A percentile compares a stretch with the other conserved stretches of the same genome.
These are phyloP conservation scores for Trichophyton verrucosum DNA, from an alignment of 2,329 filamentous ascomycete species.

Conservation along the genomic window DNA sequence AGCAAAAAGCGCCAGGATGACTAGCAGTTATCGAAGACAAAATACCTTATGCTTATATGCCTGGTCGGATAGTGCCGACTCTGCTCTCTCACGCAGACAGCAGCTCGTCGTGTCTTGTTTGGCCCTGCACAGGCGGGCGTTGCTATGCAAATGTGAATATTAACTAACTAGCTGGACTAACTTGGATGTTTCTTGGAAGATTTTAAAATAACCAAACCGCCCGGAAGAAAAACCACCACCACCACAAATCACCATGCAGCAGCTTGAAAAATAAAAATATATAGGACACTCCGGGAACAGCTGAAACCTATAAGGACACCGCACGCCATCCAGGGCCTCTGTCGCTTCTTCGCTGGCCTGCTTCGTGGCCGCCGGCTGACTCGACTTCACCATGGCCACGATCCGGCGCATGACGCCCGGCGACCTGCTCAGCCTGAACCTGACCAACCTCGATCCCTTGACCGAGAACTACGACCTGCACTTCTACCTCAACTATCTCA, in stretches of 20 bases:
- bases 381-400: conserved; percentile 51
- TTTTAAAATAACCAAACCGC: not conserved
- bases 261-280: too few species aligned
- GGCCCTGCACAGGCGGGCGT: not conserved
- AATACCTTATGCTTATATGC: not conserved
- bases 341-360: not conserved
- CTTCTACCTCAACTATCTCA: conserved; percentile 93
- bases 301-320: not conserved
- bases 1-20: not conserved
- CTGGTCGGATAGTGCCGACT: not conserved
- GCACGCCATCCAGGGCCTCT: not conserved
- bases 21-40: too few species aligned
- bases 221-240: too few species aligned
- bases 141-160: not conserved
- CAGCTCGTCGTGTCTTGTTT: not conserved
- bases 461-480: conserved; percentile 96
- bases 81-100: not conserved
- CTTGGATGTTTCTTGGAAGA: not conserved
- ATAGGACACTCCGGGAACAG: not conserved
- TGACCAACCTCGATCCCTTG: conserved; percentile 87
- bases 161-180: too few species aligned
- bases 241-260: too few species aligned
- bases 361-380: not conserved
- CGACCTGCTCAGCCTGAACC: conserved; percentile 80
- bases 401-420: conserved; percentile 73